Conservation (phyloP, 2,329 filamentous ascomycete genomes). For the Nigrospora osmanthi region DNA sequence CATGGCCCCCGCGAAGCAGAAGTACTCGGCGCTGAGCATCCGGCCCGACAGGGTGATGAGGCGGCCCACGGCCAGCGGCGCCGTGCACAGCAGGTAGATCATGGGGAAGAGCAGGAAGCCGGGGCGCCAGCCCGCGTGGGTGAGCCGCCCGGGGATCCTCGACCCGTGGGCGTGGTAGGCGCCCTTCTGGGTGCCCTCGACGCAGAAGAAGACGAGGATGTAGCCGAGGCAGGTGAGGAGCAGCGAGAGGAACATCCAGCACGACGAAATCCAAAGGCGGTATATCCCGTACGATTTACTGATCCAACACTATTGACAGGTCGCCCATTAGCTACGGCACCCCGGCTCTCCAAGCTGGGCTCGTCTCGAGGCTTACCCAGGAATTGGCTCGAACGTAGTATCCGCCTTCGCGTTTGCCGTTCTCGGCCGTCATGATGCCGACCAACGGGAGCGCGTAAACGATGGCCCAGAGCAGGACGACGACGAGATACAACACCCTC, state of each 20-base stretch:
- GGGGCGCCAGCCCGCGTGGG: constrained; percentile 1
- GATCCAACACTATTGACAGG: constrained; percentile 5
- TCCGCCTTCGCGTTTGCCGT: constrained; percentile 23
- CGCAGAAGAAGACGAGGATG: neutral
- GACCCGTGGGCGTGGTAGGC: neutral
- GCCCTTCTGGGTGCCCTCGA: neutral
- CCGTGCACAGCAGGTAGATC: neutral
- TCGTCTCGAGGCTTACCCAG: constrained; percentile 8
- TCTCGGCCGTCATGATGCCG: constrained; percentile 34
- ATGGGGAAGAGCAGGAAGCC: neutral
- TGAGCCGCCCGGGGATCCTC: neutral
- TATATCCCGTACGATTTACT: neutral
- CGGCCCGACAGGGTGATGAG: neutral
- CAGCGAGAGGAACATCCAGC: constrained; percentile 4
- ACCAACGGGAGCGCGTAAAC: constrained; percentile 49
- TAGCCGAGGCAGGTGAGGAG: neutral
- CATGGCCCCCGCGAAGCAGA: neutral
- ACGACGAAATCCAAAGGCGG: constrained; percentile 3
- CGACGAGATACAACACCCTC: constrained; percentile 37
- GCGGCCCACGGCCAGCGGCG: neutral
- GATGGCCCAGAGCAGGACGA: constrained; percentile 49
- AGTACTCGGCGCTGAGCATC: neutral
- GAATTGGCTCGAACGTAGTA: constrained; percentile 1
- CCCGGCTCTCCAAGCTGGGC: neutral
- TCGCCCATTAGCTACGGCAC: no score